A percentile compares a stretch with the other conserved stretches of the same genome.
Evolutionary conservation across 2,329 filamentous ascomycete genomes (phyloP).

Genomic region (Colletotrichum tamarilloi): DNA sequence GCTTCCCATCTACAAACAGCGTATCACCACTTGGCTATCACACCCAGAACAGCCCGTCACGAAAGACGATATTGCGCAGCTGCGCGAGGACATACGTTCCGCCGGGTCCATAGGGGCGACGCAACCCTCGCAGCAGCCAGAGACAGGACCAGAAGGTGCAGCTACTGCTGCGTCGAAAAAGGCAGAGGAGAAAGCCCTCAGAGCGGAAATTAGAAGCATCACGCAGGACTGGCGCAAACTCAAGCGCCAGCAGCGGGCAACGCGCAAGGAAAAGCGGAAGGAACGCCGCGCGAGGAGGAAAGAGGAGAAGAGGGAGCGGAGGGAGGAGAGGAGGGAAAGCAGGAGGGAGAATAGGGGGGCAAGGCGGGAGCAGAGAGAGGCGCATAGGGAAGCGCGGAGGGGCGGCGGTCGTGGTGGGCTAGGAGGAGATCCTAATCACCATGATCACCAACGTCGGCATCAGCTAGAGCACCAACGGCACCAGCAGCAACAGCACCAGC

Average conservation of each 20-base stretch:
- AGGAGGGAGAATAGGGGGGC: conserved; percentile 45
- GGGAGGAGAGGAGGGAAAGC: conserved; percentile 44
- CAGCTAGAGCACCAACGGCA: neutral
- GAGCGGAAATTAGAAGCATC: conserved; percentile 57
- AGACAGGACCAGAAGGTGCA: neutral
- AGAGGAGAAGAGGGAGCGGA: conserved; percentile 47
- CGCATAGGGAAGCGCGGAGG: conserved; percentile 40
- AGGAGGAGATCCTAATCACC: conserved; percentile 3
- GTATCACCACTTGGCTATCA: conserved; percentile 60
- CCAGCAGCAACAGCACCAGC: neutral
- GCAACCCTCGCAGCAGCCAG: no score
- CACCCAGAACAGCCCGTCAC: conserved; percentile 62
- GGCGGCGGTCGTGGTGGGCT: neutral
- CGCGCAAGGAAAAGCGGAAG: conserved; percentile 45
- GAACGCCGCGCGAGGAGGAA: conserved; percentile 43
- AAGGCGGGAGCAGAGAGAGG: conserved; percentile 44
- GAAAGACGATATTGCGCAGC: conserved; percentile 51
- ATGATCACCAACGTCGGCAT: conserved; percentile 7
- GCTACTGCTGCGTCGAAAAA: conserved; percentile 3
- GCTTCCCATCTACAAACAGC: conserved; percentile 56
- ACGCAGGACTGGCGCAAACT: conserved; percentile 54
- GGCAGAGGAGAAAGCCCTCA: conserved; percentile 50
- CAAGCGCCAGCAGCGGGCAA: conserved; percentile 44
- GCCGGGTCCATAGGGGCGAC: neutral
- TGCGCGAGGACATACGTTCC: conserved; percentile 17